Percentiles rank a stretch among this genome's conserved stretches.
Evolutionary conservation across 306 rosid species (phyloP).

Genomic region (Rosa lucieae): DNA sequence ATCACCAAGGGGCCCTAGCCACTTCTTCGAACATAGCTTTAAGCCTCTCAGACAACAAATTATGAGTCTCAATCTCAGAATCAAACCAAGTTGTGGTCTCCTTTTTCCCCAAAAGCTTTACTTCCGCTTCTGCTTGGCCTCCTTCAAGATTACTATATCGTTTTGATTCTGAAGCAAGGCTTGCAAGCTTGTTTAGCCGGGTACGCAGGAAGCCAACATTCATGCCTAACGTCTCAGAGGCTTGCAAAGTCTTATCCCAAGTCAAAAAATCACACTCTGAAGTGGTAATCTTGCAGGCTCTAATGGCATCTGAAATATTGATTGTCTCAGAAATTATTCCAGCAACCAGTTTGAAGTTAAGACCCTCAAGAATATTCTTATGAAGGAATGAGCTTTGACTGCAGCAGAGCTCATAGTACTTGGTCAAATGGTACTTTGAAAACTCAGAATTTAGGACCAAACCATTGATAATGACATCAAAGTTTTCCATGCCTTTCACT

Average conservation of each 20-base stretch:
- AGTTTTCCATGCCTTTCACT: slow-evolving; percentile 42
- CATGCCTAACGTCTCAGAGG: slow-evolving; percentile 54
- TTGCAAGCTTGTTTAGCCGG: slow-evolving; percentile 40
- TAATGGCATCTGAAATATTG: slow-evolving; percentile 60
- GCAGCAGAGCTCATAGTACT: slow-evolving; percentile 57
- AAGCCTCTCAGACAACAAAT: slow-evolving; percentile 14
- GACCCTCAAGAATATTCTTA: slow-evolving; percentile 46
- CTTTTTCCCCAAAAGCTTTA: slow-evolving; percentile 22
- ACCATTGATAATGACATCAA: slow-evolving; percentile 46
- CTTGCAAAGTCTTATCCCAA: slow-evolving; percentile 51
- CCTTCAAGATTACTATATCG: slow-evolving; percentile 23
- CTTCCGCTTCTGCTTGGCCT: slow-evolving; percentile 25
- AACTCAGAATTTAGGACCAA: slow-evolving; percentile 48
- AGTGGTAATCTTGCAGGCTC: slow-evolving; percentile 44
- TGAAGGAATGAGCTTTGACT: slow-evolving; percentile 59
- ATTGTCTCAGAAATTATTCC: slow-evolving; percentile 58
- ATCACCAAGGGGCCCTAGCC: slow-evolving; percentile 53
- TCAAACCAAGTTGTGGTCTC: slow-evolving; percentile 25
- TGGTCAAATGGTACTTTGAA: slow-evolving; percentile 27
- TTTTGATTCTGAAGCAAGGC: slow-evolving; percentile 28
- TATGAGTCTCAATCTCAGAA: slow-evolving; percentile 21
- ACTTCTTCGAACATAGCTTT: slow-evolving; percentile 37
- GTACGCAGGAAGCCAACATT: slow-evolving; percentile 40
- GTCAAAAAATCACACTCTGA: slow-evolving; percentile 23
- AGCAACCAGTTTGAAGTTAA: slow-evolving; percentile 46